Base-by-base conservation (phyloP, 2,329 filamentous ascomycete genomes). In the Ilyonectria destructans region DNA sequence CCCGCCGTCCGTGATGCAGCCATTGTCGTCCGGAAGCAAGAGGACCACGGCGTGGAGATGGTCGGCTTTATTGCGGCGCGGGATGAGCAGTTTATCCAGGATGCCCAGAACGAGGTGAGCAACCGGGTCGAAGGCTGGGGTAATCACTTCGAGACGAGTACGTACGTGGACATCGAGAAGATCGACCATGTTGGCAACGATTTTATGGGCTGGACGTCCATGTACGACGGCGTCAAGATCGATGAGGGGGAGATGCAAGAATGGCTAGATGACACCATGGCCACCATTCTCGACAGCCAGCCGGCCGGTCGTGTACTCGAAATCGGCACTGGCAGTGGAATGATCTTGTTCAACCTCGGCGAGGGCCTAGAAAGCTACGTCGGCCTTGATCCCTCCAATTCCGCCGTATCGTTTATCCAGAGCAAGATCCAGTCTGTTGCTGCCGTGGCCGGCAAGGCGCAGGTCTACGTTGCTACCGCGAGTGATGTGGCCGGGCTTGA, bases 181-280 rank as follows among this genome's bases (percentile, higher is more conserved):
- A n/a, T n/a, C n/a, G n/a, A n/a, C n/a, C n/a, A 43, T 6, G 63
- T 75, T 10, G 76, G 76, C 2, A 56, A 59, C 1, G 76, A 77
- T 29, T 78, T 77, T 29, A 58, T 68, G 1, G 74, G 74, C 0
- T 77, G 75, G 76, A 75, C 62, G 8, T 77, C 75, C 0, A 75
- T 75, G 71, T 77, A 76, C 29, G 71, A 77, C 48, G 73, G 74
- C 4, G 69, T 9, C 0, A 13, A 67, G 1, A 77, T 80, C 4
- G 71, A 76, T 46, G 72, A 69, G 40, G 59, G 2, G 1, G 75
- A 80, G 29, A 80, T 80, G 78, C 52, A 74, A 2, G 77, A 78
- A 51, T 80, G 78, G 78, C 69, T 80, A 0, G 72, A 78, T 9
- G 78, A 80, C 13, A 78, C 77, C 1, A 75, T 79, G 0, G 15